Percentiles rank a stretch among this genome's conserved stretches.
Conservation (phyloP, 2,329 filamentous ascomycete genomes). For the Colletotrichum limetticola region DNA sequence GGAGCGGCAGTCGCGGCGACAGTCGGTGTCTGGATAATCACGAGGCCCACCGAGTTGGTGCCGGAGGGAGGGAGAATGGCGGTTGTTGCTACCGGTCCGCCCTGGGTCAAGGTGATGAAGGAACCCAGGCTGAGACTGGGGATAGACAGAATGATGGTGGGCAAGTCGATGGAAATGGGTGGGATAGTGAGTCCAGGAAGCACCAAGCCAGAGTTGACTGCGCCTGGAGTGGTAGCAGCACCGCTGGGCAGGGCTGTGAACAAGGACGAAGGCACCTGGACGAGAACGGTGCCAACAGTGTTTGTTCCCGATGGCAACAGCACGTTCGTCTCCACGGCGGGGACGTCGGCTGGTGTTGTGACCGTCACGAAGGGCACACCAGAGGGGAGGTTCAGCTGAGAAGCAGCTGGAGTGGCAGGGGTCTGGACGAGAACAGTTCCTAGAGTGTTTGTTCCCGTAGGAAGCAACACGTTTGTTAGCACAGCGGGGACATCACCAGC, state of each 20-base stretch:
- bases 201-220: background rate
- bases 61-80: constrained; percentile 15
- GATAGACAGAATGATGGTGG: background rate
- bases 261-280: constrained; percentile 16
- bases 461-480: background rate
- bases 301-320: constrained; percentile 17
- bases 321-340: background rate
- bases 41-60: constrained; percentile 22
- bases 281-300: constrained; percentile 16
- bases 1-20: constrained; percentile 9
- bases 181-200: constrained; percentile 10
- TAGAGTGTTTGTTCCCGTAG: background rate
- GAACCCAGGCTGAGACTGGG: background rate
- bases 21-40: constrained; percentile 30
- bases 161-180: background rate
- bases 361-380: constrained; percentile 22
- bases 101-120: constrained; percentile 13
- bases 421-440: constrained; percentile 11
- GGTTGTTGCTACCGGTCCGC: constrained; percentile 12
- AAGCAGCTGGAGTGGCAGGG: constrained; percentile 20
- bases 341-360: background rate
- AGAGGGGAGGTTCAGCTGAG: constrained; percentile 1
- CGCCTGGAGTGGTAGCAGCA: background rate
- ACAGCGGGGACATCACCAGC: background rate
- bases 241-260: constrained; percentile 10